Base-by-base conservation (phyloP, 1,284 basidiomycete genomes). In the Mycena citricolor region DNA sequence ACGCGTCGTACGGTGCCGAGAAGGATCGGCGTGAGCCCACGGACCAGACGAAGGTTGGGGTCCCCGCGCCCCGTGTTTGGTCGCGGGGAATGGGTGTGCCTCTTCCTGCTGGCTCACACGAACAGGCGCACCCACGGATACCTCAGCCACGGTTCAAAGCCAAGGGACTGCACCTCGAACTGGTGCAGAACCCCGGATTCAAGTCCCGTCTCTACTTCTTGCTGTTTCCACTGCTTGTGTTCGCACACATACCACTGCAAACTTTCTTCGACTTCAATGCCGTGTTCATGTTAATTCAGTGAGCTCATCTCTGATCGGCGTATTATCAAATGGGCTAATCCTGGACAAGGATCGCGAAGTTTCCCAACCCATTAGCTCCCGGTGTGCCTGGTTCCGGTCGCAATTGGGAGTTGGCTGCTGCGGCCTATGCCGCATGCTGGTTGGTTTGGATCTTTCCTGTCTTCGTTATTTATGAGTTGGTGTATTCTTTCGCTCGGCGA, bases 241-340 rank as follows among this genome's bases (percentile, higher is more conserved):
- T 89, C 61, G 79, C 75, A 16, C 83, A 87, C 59, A 67, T 90
- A 32, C 79, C 79, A 16, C 60, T 87, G 13, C 87, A 90, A 64
- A 81, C 83, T 2, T 90, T 83, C 58, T 80, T 90, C 61, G 87
- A 90, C 59, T 87, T 90, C 64, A 89, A 89, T 60, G 79, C 80
- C 58, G 81, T 82, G 56, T 90, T 79, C 66, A 79, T 87, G 54
- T 61, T 90, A 55, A 61, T 89, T 42, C 75, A 87, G 87, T 89
- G 60, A 68, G 88, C 81, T 10, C 33, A 26, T 42, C 49, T 44
- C 21, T 32, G 25, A 42, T 48, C 31, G 19, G 8, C 37, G 24
- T 30, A 44, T 40, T 51, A 49, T n/a, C n/a, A n/a, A n/a, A n/a
- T 39, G 37, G 49, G 30, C 42, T 46, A 26, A 51, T 33, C 30